Conservation (phyloP, 2,329 filamentous ascomycete species). For the Chalara sp. region DNA sequence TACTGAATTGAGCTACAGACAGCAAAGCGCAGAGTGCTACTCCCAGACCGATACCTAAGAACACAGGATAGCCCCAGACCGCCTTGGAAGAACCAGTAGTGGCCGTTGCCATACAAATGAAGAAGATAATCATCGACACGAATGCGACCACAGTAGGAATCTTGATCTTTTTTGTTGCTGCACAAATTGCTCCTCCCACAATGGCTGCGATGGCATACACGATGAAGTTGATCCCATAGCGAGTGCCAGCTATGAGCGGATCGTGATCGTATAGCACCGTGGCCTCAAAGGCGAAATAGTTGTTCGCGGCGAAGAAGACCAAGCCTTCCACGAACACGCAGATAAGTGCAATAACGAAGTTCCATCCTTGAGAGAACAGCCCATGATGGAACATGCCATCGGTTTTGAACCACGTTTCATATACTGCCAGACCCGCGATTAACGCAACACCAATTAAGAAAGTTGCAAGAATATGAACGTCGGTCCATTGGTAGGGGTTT, state of each 20-base stretch:
- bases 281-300: slow-evolving; percentile 34
- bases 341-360: slow-evolving; percentile 30
- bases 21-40: slow-evolving; percentile 30
- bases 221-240: slow-evolving; percentile 30
- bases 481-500: slow-evolving; percentile 33
- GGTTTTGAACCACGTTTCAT: slow-evolving; percentile 29
- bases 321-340: slow-evolving; percentile 33
- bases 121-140: slow-evolving; percentile 23
- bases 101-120: slow-evolving; percentile 24
- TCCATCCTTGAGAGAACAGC: slow-evolving; percentile 29
- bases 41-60: slow-evolving; percentile 30
- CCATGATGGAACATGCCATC: slow-evolving; percentile 37
- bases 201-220: slow-evolving; percentile 24
- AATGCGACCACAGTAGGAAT: slow-evolving; percentile 28
- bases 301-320: slow-evolving; percentile 35
- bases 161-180: slow-evolving; percentile 26
- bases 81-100: slow-evolving; percentile 16
- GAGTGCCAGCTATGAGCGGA: slow-evolving; percentile 25
- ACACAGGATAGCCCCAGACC: slow-evolving; percentile 32
- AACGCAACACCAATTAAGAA: slow-evolving; percentile 29
- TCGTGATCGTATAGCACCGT: slow-evolving; percentile 28
- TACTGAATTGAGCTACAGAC: slow-evolving; percentile 32
- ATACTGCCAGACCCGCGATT: slow-evolving; percentile 22
- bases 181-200: slow-evolving; percentile 24
- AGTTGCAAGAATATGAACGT: slow-evolving; percentile 29